Evolutionary conservation across 2,329 filamentous ascomycete genomes (phyloP).

Genomic region (Hysterium pulicare): DNA sequence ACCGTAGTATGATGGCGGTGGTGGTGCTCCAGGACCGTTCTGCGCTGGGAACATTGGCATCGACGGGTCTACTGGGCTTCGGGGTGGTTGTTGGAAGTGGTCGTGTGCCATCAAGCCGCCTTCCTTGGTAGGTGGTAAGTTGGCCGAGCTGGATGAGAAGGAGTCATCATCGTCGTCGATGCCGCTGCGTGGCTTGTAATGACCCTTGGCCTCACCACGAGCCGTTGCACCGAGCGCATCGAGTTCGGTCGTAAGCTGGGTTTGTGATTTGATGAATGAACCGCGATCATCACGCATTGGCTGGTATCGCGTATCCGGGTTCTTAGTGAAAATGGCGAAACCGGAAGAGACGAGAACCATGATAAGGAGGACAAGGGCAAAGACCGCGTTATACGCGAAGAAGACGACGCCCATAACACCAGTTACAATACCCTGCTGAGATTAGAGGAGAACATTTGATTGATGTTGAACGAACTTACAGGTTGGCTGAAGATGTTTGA

Average conservation of each 20-base stretch:
- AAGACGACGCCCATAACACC: constrained; percentile 87
- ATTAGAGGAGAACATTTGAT: not conserved
- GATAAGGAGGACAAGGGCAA: constrained; percentile 76
- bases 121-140: constrained; percentile 31
- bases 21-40: constrained; percentile 20
- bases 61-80: constrained; percentile 48
- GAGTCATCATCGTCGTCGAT: constrained; percentile 71
- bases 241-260: constrained; percentile 81
- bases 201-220: constrained; percentile 65
- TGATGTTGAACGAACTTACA: constrained; percentile 43
- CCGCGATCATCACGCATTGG: constrained; percentile 95
- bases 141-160: constrained; percentile 57
- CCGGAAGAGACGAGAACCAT: constrained; percentile 74
- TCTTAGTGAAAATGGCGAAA: constrained; percentile 84
- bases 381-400: constrained; percentile 82
- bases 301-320: constrained; percentile 91
- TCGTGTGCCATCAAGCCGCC: constrained; percentile 41
- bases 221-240: constrained; percentile 87
- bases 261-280: constrained; percentile 96
- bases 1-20: constrained; percentile 36
- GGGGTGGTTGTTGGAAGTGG: constrained; percentile 43
- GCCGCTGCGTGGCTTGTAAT: constrained; percentile 55
- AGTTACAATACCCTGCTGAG: constrained; percentile 64
- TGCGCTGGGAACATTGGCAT: constrained; percentile 47
- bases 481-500: constrained; percentile 82